Conservation (phyloP, 495 filamentous ascomycete genomes). For the Aspergillus conjunctus region DNA sequence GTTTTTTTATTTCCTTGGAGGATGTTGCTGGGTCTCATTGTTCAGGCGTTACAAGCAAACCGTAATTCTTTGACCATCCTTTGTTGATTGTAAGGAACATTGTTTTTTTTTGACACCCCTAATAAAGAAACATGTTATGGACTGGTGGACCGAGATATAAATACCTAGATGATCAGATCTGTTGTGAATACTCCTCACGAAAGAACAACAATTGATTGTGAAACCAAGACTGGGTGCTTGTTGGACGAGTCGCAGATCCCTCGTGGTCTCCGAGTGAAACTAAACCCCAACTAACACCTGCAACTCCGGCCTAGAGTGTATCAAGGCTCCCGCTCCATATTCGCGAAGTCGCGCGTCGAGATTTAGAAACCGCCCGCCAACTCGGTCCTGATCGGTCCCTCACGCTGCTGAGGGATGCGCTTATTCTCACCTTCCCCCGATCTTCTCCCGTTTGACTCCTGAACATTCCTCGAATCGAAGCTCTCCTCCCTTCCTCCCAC, state of each 20-base stretch:
- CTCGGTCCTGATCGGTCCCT: conserved; percentile 8
- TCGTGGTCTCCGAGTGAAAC: background rate
- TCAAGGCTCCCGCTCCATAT: background rate
- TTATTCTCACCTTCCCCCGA: background rate
- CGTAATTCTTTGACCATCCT: background rate
- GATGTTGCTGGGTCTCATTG: background rate
- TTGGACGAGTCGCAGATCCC: conserved; percentile 6
- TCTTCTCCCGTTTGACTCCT: background rate
- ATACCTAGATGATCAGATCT: background rate
- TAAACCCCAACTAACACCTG: background rate
- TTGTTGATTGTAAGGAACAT: conserved; percentile 6
- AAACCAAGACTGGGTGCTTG: background rate
- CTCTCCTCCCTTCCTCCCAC: background rate
- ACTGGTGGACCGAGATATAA: background rate
- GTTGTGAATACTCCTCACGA: background rate
- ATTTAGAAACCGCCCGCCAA: background rate
- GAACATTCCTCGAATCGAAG: conserved; percentile 15
- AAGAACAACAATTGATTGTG: background rate
- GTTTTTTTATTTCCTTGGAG: background rate
- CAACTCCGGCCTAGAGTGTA: background rate
- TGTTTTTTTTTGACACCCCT: background rate
- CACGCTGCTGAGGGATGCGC: background rate
- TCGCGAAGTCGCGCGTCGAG: conserved; percentile 13
- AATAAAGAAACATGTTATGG: background rate
- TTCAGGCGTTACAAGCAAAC: background rate